Evolutionary conservation across 2,329 filamentous ascomycete species (phyloP), one percentile per base, ranked within the genome.

Genomic region (Pseudogymnoascus verrucosus): DNA sequence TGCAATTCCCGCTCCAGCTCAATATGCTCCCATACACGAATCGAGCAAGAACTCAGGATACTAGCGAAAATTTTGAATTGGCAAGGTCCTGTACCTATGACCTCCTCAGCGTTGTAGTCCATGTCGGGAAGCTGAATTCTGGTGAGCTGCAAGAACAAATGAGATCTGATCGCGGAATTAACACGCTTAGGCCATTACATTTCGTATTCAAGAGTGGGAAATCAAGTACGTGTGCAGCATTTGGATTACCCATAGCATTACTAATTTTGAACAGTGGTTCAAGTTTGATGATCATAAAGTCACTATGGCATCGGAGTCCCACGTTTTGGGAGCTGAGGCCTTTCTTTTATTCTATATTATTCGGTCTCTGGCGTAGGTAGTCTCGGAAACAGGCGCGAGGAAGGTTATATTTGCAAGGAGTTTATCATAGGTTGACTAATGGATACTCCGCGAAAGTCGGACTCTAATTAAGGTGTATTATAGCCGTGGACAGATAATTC

Each of bases 261-360:
- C 36, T 61, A 70, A 67, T 6, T 31, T 42, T 10, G 73, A 66
- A 14, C 68, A 96, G 83, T 98, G 93, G 93, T 96, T 96, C 75
- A 86, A 90, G 63, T 97, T 97, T 76, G 96, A 98, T 72, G 93
- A 98, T 73, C 93, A 95, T 74, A 92, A 91, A 74, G 93, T 98
- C 23, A 90, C 93, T 66, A 73, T 93, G 63, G 93, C 91, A 1
- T 86, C 85, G 57, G 89, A 95, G 72, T 89, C 89, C 4, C 91
- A 97, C 65, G 93, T 98, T 2, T 80, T 98, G 44, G 84, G 84
- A 31, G 90, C 91, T 12, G 88, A 96, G 74, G 92, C 93, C 0
- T 98, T 97, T 75, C 79, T 98, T 64, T 79, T 98, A 62, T 96
- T 97, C 74, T 98, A 98, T 70, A 87, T 89, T 62, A 85, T 89